Base-by-base conservation (phyloP, 108 stramenopile species). In the Skeletonema costatum region DNA sequence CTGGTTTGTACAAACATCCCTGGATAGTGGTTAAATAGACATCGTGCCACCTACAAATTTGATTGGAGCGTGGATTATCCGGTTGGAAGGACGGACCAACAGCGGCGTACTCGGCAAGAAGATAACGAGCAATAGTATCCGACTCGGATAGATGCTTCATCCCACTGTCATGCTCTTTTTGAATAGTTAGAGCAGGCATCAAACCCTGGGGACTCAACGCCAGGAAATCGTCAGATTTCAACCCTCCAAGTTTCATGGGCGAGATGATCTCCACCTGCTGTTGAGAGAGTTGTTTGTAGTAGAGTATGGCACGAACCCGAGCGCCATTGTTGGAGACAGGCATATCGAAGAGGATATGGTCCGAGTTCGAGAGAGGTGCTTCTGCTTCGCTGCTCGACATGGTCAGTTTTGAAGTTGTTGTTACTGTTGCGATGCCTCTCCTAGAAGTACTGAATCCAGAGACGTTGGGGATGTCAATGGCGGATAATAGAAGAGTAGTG, bases 281-380 rank as follows among this genome's bases (percentile, higher is more conserved):
- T 60, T 75, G 68, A 4, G 88, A 74, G 25, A 96, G 84, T 33
- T 75, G 67, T 80, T 96, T 96, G 73, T 93, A 87, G 83, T 94
- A 92, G 25, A 87, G 50, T 72, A 96, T 89, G 74, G 90, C 84
- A 16, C 96, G 90, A 78, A 92, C 92, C 48, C 96, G 85, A 8
- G 95, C 96, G 4, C 98, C 98, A 74, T 97, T 95, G 85, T 97
- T 98, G 59, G 92, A 93, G 2, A 97, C 96, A 2, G 98, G 98
- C 69, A 95, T 67, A 72, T 98, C 98, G 66, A 87, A 97, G 8
- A 97, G 86, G 44, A 82, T 85, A 73, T 86, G 88, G 17, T 82
- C 76, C 21, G 84, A 60, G 21, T 74, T 77, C 41, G 76, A 70
- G 32, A 69, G 29, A 38, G 5, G 59, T 11, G 60, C 72, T 70